A percentile compares a stretch with the other conserved stretches of the same genome.
These are phyloP conservation scores for Saitozyma sp. DNA, from an alignment of 768 basidiomycete genomes.

Conservation along the genomic window DNA sequence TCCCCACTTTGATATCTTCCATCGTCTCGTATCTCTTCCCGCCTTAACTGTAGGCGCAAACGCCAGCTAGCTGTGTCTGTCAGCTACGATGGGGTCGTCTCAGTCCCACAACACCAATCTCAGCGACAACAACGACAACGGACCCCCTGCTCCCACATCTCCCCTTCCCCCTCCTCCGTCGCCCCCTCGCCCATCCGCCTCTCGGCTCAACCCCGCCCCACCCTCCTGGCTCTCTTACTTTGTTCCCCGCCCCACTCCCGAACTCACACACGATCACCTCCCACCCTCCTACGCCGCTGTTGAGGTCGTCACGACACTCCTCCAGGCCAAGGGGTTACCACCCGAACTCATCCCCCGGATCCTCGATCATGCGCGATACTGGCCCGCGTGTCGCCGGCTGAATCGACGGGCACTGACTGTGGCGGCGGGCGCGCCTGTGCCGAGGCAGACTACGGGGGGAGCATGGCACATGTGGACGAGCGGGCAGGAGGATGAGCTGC, in stretches of 20 bases:
- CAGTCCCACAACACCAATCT: no score
- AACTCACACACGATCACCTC: conserved; percentile 25
- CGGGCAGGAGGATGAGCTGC: conserved; percentile 30
- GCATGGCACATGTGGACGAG: conserved; percentile 3
- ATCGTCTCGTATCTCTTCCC: no score
- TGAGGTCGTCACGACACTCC: conserved; percentile 4
- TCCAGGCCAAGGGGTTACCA: conserved; percentile 18
- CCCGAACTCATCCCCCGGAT: conserved; percentile 28
- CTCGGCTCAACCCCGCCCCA: no score
- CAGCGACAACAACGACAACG: no score
- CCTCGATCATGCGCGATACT: conserved; percentile 32
- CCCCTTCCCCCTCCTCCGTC: no score
- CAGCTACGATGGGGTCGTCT: no score
- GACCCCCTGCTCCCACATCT: no score
- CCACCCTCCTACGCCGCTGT: conserved; percentile 15
- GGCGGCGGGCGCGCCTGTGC: conserved; percentile 7
- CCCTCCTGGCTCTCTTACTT: conserved; percentile 32
- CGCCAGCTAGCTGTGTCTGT: no score
- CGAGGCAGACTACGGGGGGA: conserved; percentile 5
- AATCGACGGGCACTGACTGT: conserved; percentile 20
- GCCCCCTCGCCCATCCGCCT: no score
- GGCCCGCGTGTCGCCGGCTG: conserved; percentile 13
- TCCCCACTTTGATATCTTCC: no score
- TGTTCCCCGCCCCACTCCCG: conserved; percentile 9
- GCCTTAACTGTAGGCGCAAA: no score